Percentiles rank a stretch among this genome's conserved stretches.
Conservation (phyloP, 228 moss, liverwort and hornwort genomes). For the Sphagnum fallax region DNA sequence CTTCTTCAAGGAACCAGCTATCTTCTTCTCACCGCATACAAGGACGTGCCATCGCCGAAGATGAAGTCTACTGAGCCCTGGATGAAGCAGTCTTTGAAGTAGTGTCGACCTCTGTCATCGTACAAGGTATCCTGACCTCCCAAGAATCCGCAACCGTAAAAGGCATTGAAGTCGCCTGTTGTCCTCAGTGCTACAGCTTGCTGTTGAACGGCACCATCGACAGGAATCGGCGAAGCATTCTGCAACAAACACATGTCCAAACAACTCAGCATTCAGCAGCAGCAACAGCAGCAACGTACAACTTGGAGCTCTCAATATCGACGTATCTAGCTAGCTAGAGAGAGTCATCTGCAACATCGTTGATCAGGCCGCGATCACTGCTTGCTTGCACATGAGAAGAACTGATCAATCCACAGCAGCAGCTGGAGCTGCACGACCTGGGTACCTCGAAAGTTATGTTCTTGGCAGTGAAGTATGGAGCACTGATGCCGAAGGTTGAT, state of each 20-base stretch:
- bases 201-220: constrained; percentile 9
- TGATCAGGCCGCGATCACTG: neutral
- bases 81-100: constrained; percentile 37
- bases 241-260: constrained; percentile 3
- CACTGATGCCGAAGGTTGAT: constrained; percentile 28
- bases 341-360: neutral
- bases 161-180: constrained; percentile 39
- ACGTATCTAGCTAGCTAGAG: neutral
- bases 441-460: constrained; percentile 33
- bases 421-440: no score
- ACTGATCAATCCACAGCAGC: neutral
- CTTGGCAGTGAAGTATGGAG: constrained; percentile 41
- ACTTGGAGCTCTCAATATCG: neutral
- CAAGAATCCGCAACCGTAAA: constrained; percentile 39
- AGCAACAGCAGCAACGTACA: neutral
- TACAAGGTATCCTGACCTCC: constrained; percentile 53
- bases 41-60: constrained; percentile 31
- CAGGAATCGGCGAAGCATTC: constrained; percentile 38
- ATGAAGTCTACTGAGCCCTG: constrained; percentile 52
- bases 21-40: constrained; percentile 26
- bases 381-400: neutral
- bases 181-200: constrained; percentile 50
- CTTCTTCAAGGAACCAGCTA: no score
- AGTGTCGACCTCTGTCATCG: constrained; percentile 46
- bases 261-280: neutral